Percentiles rank a stretch among this genome's conserved stretches.
These are phyloP conservation scores for Melastoma candidum DNA, from an alignment of 441 rosid genomes.

Conservation along the genomic window DNA sequence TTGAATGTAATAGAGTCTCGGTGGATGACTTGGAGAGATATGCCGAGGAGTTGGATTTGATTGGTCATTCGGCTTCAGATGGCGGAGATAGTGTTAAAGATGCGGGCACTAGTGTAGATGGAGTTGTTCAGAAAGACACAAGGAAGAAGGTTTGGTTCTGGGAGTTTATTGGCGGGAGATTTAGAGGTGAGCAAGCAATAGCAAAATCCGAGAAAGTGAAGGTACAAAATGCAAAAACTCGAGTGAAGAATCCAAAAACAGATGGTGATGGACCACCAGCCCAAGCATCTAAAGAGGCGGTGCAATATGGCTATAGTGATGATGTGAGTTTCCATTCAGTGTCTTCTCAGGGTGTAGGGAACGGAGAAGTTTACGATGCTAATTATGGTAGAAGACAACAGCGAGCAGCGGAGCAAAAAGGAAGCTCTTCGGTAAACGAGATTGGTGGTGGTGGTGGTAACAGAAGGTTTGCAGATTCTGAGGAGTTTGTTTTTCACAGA, in stretches of 20 bases:
- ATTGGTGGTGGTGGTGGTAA: conserved; percentile 14
- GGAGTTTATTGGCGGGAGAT: conserved; percentile 31
- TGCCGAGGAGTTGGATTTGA: conserved; percentile 30
- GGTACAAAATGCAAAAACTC: conserved; percentile 18
- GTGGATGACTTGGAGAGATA: conserved; percentile 34
- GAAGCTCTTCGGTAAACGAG: conserved; percentile 12
- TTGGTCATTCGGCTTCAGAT: conserved; percentile 27
- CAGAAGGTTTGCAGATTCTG: conserved; percentile 19
- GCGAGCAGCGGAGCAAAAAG: conserved; percentile 17
- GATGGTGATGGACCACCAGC: conserved; percentile 18
- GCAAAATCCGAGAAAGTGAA: conserved; percentile 29
- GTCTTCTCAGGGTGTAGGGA: conserved; percentile 16
- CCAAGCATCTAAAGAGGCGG: conserved; percentile 13
- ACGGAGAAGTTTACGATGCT: conserved; percentile 12
- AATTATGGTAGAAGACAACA: conserved; percentile 22
- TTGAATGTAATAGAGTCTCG: conserved; percentile 33
- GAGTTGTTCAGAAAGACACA: conserved; percentile 26
- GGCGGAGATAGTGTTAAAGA: conserved; percentile 26
- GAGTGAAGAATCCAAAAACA: conserved; percentile 14
- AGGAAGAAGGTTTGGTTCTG: conserved; percentile 27
- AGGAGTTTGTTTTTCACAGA: conserved; percentile 23
- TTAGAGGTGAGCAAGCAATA: conserved; percentile 25
- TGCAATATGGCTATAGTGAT: conserved; percentile 9
- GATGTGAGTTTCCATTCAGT: conserved; percentile 12
- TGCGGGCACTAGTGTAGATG: conserved; percentile 15